A percentile compares a stretch with the other conserved stretches of the same genome.
phyloP scores from a whole-genome alignment of 108 stramenopile species.

The Pseudonitzschia multiseries region DNA sequence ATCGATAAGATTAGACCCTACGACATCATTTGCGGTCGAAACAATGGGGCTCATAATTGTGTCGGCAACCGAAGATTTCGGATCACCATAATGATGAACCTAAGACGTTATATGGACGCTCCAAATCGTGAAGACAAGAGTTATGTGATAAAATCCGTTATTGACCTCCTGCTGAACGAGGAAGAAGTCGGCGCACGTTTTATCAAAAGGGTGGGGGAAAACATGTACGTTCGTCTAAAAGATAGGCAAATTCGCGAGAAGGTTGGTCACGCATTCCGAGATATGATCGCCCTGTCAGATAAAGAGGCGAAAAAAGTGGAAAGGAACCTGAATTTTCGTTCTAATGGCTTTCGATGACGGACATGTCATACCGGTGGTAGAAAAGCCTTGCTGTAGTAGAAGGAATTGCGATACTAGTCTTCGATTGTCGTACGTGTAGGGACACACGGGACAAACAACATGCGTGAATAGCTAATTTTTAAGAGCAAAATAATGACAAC shows the following conservation, averaged over 20 bases:
- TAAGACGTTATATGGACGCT: conserved; percentile 25
- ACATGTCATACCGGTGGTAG: too few relatives aligned
- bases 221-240: conserved; percentile 19
- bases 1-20: conserved; percentile 26
- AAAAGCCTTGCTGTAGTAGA: neutral
- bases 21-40: conserved; percentile 40
- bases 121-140: conserved; percentile 20
- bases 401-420: too few relatives aligned
- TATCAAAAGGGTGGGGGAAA: conserved; percentile 20
- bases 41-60: conserved; percentile 31
- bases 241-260: conserved; percentile 30
- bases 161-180: conserved; percentile 7
- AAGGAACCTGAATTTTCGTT: neutral
- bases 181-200: conserved; percentile 33
- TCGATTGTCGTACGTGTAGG: too few relatives aligned
- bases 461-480: too few relatives aligned
- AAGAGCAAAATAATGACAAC: too few relatives aligned
- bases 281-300: conserved; percentile 3
- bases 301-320: neutral
- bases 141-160: conserved; percentile 24
- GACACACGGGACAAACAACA: too few relatives aligned
- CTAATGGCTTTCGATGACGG: neutral
- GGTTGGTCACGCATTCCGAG: conserved; percentile 38
- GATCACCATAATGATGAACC: conserved; percentile 28
- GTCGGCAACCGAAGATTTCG: conserved; percentile 45